A percentile compares a stretch with the other conserved stretches of the same genome.
Conservation (phyloP, 768 basidiomycete species). For the Suillus lakei region DNA sequence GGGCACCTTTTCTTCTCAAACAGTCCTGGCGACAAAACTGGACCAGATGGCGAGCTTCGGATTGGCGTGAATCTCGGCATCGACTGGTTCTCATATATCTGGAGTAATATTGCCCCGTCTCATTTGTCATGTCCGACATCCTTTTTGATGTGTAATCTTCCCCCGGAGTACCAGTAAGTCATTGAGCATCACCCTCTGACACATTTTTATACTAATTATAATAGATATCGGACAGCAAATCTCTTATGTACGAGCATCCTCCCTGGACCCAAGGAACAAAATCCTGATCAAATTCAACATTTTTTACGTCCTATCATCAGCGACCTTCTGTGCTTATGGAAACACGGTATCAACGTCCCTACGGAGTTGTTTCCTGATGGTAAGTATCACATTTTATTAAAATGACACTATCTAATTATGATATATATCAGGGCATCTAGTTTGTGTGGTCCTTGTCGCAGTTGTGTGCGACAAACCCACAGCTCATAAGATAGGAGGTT, state of each 20-base stretch:
- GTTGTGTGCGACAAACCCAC: conserved; percentile 46
- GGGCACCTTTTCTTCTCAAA: conserved; percentile 33
- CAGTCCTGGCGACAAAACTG: conserved; percentile 7
- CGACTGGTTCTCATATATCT: conserved; percentile 43
- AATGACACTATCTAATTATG: not conserved
- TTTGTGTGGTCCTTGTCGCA: conserved; percentile 36
- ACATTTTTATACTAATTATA: conserved; percentile 8
- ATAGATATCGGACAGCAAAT: conserved; percentile 29
- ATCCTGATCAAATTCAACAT: conserved; percentile 28
- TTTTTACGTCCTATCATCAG: conserved; percentile 31
- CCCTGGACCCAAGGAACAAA: conserved; percentile 35
- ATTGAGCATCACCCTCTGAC: not conserved
- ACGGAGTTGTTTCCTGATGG: conserved; percentile 32
- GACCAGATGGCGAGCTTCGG: conserved; percentile 29
- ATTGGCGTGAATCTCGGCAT: conserved; percentile 35
- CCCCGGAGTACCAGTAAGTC: conserved; percentile 29
- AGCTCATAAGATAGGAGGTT: conserved; percentile 38
- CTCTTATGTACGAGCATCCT: conserved; percentile 29
- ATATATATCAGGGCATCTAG: conserved; percentile 25
- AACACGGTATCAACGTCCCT: conserved; percentile 25
- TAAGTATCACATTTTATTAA: not conserved
- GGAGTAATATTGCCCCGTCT: conserved; percentile 39
- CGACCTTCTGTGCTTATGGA: conserved; percentile 31
- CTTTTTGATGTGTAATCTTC: conserved; percentile 37
- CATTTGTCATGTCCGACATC: conserved; percentile 41